These are phyloP conservation scores for Cyclostephanos invisitatus DNA, from an alignment of 108 stramenopile species.

Conservation along the genomic window DNA sequence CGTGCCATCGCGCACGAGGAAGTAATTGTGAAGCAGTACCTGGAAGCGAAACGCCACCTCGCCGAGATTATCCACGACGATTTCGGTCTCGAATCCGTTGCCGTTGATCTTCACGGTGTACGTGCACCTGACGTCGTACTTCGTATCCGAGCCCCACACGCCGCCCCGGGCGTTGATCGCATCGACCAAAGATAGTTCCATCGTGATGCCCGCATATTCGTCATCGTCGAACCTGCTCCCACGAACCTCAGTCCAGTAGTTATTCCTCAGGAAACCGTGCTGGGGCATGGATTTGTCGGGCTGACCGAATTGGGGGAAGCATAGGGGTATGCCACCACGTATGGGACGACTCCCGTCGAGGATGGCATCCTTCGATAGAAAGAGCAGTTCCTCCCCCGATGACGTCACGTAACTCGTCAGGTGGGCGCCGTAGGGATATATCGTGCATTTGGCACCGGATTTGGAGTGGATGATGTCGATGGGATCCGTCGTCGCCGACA, in stretches of 20 bases:
- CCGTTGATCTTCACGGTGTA: slow-evolving; percentile 56
- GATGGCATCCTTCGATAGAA: slow-evolving; percentile 73
- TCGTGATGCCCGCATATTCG: slow-evolving; percentile 53
- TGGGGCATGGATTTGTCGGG: slow-evolving; percentile 75
- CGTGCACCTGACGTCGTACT: slow-evolving; percentile 31
- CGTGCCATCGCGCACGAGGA: slow-evolving; percentile 52
- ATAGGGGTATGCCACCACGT: slow-evolving; percentile 81
- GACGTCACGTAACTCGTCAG: slow-evolving; percentile 55
- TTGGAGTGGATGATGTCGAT: slow-evolving; percentile 39
- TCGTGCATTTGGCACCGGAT: slow-evolving; percentile 53
- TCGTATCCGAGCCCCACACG: slow-evolving; percentile 53
- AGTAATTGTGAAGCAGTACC: slow-evolving; percentile 78
- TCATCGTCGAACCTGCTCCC: slow-evolving; percentile 42
- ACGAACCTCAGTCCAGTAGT: slow-evolving; percentile 58
- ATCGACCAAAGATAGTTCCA: slow-evolving; percentile 62
- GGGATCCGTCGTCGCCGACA: slow-evolving; percentile 19
- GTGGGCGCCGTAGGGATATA: slow-evolving; percentile 75
- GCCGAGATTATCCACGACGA: slow-evolving; percentile 68
- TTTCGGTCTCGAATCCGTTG: slow-evolving; percentile 53
- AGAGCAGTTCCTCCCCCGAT: slow-evolving; percentile 57
- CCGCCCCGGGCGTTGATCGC: slow-evolving; percentile 65
- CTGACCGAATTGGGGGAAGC: slow-evolving; percentile 86
- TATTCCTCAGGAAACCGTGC: slow-evolving; percentile 79
- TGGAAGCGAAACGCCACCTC: slow-evolving; percentile 61
- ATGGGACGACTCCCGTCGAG: slow-evolving; percentile 80